Conservation (phyloP, 192 early-diverging fungal species). For the Gonapodya sp. region DNA sequence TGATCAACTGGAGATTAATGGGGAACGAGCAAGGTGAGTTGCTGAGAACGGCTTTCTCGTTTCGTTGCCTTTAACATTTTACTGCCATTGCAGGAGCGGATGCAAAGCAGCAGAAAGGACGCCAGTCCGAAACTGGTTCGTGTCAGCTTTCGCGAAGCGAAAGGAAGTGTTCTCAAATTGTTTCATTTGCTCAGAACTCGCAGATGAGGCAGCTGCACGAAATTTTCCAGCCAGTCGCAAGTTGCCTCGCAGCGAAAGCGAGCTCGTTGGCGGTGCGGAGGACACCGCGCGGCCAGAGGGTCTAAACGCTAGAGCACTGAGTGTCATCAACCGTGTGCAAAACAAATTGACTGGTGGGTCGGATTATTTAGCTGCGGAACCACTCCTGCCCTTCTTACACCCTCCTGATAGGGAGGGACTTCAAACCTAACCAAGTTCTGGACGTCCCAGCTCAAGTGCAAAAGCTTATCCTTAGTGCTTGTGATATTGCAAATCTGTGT, state of each 20-base stretch:
- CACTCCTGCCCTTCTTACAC: neutral
- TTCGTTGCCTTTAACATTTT: slow-evolving; percentile 18
- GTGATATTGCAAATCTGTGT: neutral
- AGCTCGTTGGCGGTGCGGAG: slow-evolving; percentile 26
- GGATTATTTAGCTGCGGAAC: neutral
- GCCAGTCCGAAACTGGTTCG: neutral
- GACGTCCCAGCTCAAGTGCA: slow-evolving; percentile 81
- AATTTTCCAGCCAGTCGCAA: slow-evolving; percentile 35
- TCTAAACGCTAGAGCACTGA: slow-evolving; percentile 67
- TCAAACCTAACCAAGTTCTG: slow-evolving; percentile 66
- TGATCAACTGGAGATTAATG: slow-evolving; percentile 82
- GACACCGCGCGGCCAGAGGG: slow-evolving; percentile 24
- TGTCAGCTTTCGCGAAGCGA: too few relatives aligned
- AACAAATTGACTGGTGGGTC: slow-evolving; percentile 78
- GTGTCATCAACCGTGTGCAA: slow-evolving; percentile 77
- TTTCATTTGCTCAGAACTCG: neutral
- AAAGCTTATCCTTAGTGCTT: slow-evolving; percentile 48
- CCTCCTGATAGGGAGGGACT: slow-evolving; percentile 63
- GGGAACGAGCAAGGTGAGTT: slow-evolving; percentile 29
- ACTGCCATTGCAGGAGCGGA: slow-evolving; percentile 9
- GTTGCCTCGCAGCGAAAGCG: slow-evolving; percentile 40
- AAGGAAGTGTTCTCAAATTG: too few relatives aligned
- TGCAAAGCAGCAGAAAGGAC: slow-evolving; percentile 9
- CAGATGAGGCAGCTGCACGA: neutral
- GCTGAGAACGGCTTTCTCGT: neutral